phyloP scores from a whole-genome alignment of 768 basidiomycete species.

The Calocybe indica region DNA sequence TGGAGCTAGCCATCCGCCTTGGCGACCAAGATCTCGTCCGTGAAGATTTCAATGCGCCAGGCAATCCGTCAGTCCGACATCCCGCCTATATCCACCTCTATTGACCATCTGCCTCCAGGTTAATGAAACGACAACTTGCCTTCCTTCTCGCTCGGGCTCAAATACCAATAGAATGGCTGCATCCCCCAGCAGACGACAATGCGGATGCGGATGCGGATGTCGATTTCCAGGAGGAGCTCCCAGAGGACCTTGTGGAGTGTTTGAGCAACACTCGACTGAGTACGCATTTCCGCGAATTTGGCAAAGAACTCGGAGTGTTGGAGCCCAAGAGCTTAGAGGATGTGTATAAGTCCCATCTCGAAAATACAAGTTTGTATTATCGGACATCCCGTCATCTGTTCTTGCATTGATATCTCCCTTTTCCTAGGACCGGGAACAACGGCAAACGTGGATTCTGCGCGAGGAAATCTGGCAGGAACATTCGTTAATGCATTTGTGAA shows the following conservation, averaged over 20 bases:
- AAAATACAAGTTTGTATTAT: conserved; percentile 64
- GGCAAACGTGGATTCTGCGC: conserved; percentile 85
- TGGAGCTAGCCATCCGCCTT: conserved; percentile 80
- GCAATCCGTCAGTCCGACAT: conserved; percentile 62
- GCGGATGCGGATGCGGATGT: conserved; percentile 49
- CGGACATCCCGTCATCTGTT: background rate
- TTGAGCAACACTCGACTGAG: conserved; percentile 85
- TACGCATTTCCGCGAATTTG: conserved; percentile 81
- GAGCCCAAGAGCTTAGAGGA: conserved; percentile 94
- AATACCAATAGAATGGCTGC: conserved; percentile 86
- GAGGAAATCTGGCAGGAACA: conserved; percentile 91
- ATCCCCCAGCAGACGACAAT: conserved; percentile 45
- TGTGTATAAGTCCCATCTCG: conserved; percentile 95
- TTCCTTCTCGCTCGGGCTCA: conserved; percentile 91
- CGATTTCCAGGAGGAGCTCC: conserved; percentile 56
- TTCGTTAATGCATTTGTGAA: conserved; percentile 99
- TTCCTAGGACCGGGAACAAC: conserved; percentile 55
- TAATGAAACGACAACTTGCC: conserved; percentile 94
- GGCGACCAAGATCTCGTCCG: conserved; percentile 75
- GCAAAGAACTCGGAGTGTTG: conserved; percentile 85
- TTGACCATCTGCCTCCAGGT: conserved; percentile 27
- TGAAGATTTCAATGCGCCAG: conserved; percentile 85
- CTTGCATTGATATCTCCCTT: background rate
- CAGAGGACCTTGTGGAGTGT: conserved; percentile 80
- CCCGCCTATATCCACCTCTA: background rate